Percentiles rank a stretch among this genome's conserved stretches.
Evolutionary conservation across 139 green algal species (phyloP).

Genomic region (Ettlia oleoabundans): DNA sequence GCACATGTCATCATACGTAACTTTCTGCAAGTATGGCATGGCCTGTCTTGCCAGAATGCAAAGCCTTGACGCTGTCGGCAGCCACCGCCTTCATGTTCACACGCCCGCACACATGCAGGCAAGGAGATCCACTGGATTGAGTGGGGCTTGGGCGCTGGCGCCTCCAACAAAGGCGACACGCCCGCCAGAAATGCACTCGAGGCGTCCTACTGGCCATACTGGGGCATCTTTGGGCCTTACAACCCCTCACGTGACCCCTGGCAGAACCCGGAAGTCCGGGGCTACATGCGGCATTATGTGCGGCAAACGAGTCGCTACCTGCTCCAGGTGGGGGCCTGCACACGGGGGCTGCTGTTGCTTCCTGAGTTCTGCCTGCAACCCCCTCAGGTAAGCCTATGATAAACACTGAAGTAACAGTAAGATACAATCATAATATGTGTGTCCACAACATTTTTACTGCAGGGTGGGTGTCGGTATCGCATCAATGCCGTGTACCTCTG

Average conservation of each 20-base stretch:
- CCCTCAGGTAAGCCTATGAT: too few species aligned
- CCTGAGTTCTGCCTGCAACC: not conserved
- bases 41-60: too few species aligned
- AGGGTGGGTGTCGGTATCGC: constrained; percentile 8
- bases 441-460: too few species aligned
- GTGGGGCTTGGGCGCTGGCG: constrained; percentile 27
- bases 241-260: not conserved
- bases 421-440: too few species aligned
- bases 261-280: not conserved
- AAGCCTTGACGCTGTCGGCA: too few species aligned
- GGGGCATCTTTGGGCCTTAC: constrained; percentile 6
- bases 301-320: not conserved
- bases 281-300: constrained; percentile 19
- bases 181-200: not conserved
- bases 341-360: too few species aligned
- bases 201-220: not conserved
- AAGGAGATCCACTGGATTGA: constrained; percentile 32
- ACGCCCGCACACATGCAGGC: too few species aligned
- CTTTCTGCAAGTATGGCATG: too few species aligned
- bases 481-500: not conserved
- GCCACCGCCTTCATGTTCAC: too few species aligned
- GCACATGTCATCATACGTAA: too few species aligned
- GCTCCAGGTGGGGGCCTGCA: constrained; percentile 12
- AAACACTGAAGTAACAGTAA: too few species aligned
- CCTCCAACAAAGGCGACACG: not conserved